Base-by-base conservation (phyloP, 2,329 filamentous ascomycete species). In the Penicillium italicum region DNA sequence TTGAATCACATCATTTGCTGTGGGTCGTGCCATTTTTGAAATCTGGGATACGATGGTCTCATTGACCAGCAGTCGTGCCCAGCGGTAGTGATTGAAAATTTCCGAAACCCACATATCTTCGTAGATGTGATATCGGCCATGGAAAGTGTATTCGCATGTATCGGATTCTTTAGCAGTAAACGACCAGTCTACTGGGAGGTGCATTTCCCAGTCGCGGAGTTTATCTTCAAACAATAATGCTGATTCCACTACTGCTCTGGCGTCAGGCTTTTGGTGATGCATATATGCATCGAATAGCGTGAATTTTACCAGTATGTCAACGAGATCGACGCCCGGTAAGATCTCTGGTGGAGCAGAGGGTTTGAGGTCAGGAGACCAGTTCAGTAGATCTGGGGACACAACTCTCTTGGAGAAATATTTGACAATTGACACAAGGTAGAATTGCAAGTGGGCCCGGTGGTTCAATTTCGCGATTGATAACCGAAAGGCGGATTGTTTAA, bases 71-170 rank as follows among this genome's bases (percentile, higher is more conserved):
- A 67, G 40, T n/a, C 66, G 62, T 12, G 56, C 56, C 55, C 60
- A 57, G 20, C 59, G 60, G 44, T 66, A 69, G 36, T 68, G 57
- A 24, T 62, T 66, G 16, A 65, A 50, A 20, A 60, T 42, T 42
- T 60, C 56, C 1, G 61, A 51, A 10, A 57, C 53, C 66, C 66
- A 69, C 8, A 54, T 22, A 31, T 65, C 56, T 31, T 62, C 50
- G 50, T 66, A 66, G n/a, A 62, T 22, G 30, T 67, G 59, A 26
- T 62, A 62, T 34, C 56, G 55, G 4, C 65, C 65, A 24, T 61
- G 48, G 30, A 65, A 67, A 9, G 59, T 60, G 20, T 54, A 18
- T 4, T 55, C 31, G 24, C 34, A 22, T n/a, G 63, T 42, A 18
- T 49, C 41, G 11, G 58, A 62, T 18, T 60, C 37, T 44, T 59